Conservation (phyloP, 1,139 yeast genomes). For the Neolecta irregularis region DNA sequence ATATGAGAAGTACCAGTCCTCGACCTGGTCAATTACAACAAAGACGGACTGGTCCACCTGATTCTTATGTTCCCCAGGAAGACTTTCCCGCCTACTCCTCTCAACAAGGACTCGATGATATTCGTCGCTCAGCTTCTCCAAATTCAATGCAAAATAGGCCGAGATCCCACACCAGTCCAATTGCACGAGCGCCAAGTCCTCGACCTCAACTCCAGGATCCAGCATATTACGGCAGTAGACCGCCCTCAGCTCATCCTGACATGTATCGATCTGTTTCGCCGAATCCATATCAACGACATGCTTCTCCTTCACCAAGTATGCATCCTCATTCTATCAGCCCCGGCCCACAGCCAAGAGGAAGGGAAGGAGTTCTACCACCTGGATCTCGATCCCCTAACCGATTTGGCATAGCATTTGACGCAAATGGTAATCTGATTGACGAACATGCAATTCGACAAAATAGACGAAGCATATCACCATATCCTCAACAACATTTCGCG, state of each 20-base stretch:
- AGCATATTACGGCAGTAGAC: neutral
- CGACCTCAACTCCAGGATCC: neutral
- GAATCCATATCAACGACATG: slow-evolving; percentile 2
- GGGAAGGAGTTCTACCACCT: too few relatives aligned
- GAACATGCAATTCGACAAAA: too few relatives aligned
- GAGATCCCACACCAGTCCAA: slow-evolving; percentile 1
- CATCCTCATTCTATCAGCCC: too few relatives aligned
- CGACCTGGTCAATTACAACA: slow-evolving; percentile 4
- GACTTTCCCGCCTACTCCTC: slow-evolving; percentile 6
- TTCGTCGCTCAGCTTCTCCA: slow-evolving; percentile 3
- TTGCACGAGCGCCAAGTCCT: slow-evolving; percentile 1
- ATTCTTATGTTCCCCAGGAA: slow-evolving; percentile 3
- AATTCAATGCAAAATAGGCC: neutral
- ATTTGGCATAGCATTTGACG: slow-evolving; percentile 3
- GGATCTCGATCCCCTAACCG: neutral
- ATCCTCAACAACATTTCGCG: too few relatives aligned
- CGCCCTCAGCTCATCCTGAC: slow-evolving; percentile 1
- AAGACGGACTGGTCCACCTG: slow-evolving; percentile 1
- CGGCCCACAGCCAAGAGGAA: too few relatives aligned
- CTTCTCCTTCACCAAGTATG: too few relatives aligned
- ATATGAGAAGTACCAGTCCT: too few relatives aligned
- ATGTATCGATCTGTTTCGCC: slow-evolving; percentile 6
- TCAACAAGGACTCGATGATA: neutral
- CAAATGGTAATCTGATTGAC: slow-evolving; percentile 3
- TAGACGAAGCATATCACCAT: too few relatives aligned